Evolutionary conservation across 306 rosid genomes (phyloP), one percentile per base, ranked within the genome.

Genomic region (Gillenia trifoliata): DNA sequence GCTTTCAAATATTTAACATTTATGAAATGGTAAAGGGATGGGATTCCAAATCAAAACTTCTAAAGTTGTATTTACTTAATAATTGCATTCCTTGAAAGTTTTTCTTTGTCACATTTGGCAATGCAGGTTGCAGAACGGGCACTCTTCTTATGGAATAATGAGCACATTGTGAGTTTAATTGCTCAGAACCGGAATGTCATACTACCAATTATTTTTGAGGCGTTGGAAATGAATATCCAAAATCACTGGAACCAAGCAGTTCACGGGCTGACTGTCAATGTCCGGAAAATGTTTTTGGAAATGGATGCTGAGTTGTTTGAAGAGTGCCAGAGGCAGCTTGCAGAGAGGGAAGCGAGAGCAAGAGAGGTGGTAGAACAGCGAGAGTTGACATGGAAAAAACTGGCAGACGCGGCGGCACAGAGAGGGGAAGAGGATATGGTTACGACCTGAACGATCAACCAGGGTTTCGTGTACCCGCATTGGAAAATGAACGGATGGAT

Each of bases 101-200:
- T 55, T 34, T 17, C 65, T 55, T 15, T 15, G 66, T 71, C 34
- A 38, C 30, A 33, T 59, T 77, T 74, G n/a, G 50, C 17, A 30
- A 61, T 90, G 87, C 92, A 94, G 99, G 99, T 94, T 83, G 93
- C 99, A 40, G 99, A 94, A 81, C 84, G 99, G 45, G 88, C 97
- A 66, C 96, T 92, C 55, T 92, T 90, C 81, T 87, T 92, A 74
- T 94, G 99, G 99, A 94, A 94, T 66, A 94, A 94, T 65, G 99
- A 94, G 76, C 99, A 92, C 68, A 82, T 94, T 41, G 97, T 94
- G 79, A 81, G 95, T 83, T 83, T 94, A 83, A 94, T 94, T 56
- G 99, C 96, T 49, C 97, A 94, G 82, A 94, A 94, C 80, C 91
- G 97, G 72, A 72, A 76, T 3, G 88, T 89, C 23, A 56, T 90